Evolutionary conservation across 2,329 filamentous ascomycete species (phyloP), one percentile per base, ranked within the genome.

Genomic region (Trichoderma sp.): DNA sequence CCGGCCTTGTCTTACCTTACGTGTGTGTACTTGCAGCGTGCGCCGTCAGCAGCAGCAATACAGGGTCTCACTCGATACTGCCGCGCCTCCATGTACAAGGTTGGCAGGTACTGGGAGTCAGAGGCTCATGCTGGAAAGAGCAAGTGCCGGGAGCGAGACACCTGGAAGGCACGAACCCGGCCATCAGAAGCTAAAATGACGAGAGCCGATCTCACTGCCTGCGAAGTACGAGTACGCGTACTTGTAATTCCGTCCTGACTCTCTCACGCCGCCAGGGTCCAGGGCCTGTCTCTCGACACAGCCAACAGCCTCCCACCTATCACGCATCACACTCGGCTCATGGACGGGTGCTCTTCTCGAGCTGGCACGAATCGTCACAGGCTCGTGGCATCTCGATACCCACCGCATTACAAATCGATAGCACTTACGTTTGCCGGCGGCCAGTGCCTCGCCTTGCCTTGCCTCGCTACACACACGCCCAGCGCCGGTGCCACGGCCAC

Each of bases 341-440:
- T 13, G 11, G 11, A 34, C 32, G 10, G 32, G 24, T 39, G 8
- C 21, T 56, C 28, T 21, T 26, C 26, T 30, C 6, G 4, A 21
- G 21, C 46, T 49, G 46, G 46, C 26, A 32, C 52, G 37, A 58
- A 49, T 66, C 63, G 63, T 55, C 52, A 58, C 52, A 32, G 63
- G 43, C 64, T 30, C 58, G 60, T 43, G 46, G 65, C 65, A 66
- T 59, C 52, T 61, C 46, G 34, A 56, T 66, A 66, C 39, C 63
- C 51, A 58, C 63, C 52, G 51, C 30, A 69, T 65, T 69, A 65
- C 68, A 65, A 64, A 69, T 69, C 60, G 46, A 59, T 49, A 65
- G 58, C 61, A 30, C 46, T 56, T 24, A 64, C 46, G 39, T 52
- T 65, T 65, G 46, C 46, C 11, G 56, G 24, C 52, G 61, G 51